Evolutionary conservation across 805 yeast genomes (phyloP), one percentile per base, ranked within the genome.

Genomic region (Kazachstania taianensis): DNA sequence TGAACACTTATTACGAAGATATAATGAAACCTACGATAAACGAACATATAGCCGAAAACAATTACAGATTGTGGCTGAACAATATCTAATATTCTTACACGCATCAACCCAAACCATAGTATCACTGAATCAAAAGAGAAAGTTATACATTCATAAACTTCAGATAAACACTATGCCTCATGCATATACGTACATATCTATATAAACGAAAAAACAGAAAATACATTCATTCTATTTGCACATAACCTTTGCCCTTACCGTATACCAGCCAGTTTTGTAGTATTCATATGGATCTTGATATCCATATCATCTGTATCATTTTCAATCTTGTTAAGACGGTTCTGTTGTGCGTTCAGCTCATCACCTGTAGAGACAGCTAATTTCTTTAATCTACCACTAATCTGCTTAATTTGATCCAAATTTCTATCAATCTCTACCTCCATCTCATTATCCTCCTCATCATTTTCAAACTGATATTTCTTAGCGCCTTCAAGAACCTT

Each of bases 381-480:
- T 43, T 67, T 72, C 54, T 76, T 79, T 59, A 89, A 70, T 41
- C 86, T 75, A 37, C 69, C 69, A 22, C 94, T 73, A 40, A 79
- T 72, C 28, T 68, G 69, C 9, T 73, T 70, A 33, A 92, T 81
- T 55, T 80, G 84, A 49, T 82, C 87, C 57, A 89, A 65, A 51
- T 92, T 92, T 43, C 72, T 63, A 36, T 86, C 87, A 46, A 86
- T 74, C 58, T 87, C 95, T 43, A 79, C 73, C 54, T 89, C 97
- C 73, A 85, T 73, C 46, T 78, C 92, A 49, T 86, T 94, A 58
- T 92, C 97, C 55, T 89, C 96, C 33, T 77, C 76, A 59, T 89
- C 96, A 33, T 81, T 81, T 53, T 85, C 96, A 48, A 84, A 82
- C 49, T 82, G 83, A 59, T 80, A 86, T 44, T 75, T 64, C 39